Percentiles rank a stretch among this genome's conserved stretches.
These are phyloP conservation scores for Geosmithia putterillii DNA, from an alignment of 2,329 filamentous ascomycete species.

Conservation along the genomic window DNA sequence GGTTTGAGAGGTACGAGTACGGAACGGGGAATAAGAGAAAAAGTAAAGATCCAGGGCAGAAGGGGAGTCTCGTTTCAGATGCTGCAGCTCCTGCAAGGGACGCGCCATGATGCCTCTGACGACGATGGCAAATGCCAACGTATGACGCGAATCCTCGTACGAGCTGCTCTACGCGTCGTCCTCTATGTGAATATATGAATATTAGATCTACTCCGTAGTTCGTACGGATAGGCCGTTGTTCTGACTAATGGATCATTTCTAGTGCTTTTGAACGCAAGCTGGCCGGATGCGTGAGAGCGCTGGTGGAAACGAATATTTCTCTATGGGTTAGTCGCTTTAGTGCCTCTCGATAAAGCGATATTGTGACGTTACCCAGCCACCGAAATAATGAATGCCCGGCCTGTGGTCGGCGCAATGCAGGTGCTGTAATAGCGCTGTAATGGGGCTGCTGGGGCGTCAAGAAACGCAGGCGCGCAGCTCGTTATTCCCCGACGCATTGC, in stretches of 20 bases:
- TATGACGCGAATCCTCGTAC: no score
- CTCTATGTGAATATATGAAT: no score
- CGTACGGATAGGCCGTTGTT: no score
- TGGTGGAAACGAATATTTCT: no score
- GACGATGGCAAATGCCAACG: no score
- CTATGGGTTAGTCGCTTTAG: no score
- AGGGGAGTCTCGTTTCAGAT: not conserved
- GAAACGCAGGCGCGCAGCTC: no score
- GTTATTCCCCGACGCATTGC: not conserved
- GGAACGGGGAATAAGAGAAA: not conserved
- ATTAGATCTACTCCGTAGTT: no score
- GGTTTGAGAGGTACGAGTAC: not conserved
- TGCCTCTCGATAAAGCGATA: slow-evolving; percentile 1
- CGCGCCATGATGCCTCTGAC: not conserved
- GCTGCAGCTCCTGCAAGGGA: not conserved
- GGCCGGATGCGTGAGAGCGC: slow-evolving; percentile 1
- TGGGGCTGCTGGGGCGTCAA: no score
- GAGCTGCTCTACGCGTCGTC: no score
- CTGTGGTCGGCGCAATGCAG: not conserved
- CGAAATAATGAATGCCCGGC: not conserved
- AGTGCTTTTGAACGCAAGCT: no score
- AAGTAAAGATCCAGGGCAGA: not conserved
- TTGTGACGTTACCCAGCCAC: slow-evolving; percentile 5
- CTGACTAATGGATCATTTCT: no score
- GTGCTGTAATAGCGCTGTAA: not conserved